Conservation (phyloP, 768 basidiomycete genomes). For the Paxillus involutus region DNA sequence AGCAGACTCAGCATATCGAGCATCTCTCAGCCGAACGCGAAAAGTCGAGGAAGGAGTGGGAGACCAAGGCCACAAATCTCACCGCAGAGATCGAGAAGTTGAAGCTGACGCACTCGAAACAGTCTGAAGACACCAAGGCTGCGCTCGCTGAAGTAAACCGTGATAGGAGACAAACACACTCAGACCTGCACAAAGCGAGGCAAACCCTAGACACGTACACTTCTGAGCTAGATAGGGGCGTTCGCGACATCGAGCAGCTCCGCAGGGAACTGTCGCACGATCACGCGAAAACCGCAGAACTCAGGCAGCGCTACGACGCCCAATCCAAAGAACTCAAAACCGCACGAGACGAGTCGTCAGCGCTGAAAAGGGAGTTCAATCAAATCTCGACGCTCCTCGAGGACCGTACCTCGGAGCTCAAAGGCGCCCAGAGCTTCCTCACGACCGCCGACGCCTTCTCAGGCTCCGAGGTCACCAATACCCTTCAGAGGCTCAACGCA, state of each 20-base stretch:
- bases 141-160: slow-evolving; percentile 27
- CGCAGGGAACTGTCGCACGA: slow-evolving; percentile 15
- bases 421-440: slow-evolving; percentile 46
- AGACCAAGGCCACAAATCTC: slow-evolving; percentile 12
- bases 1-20: slow-evolving; percentile 19
- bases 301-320: slow-evolving; percentile 16
- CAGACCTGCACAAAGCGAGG: slow-evolving; percentile 20
- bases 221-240: slow-evolving; percentile 16
- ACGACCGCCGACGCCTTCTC: slow-evolving; percentile 43
- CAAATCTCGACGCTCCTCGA: slow-evolving; percentile 34
- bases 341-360: slow-evolving; percentile 29
- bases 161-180: slow-evolving; percentile 17
- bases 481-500: slow-evolving; percentile 46
- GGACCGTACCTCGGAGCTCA: slow-evolving; percentile 43
- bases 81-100: slow-evolving; percentile 24
- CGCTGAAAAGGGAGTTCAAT: slow-evolving; percentile 26
- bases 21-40: slow-evolving; percentile 24
- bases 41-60: slow-evolving; percentile 23
- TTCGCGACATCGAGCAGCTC: slow-evolving; percentile 18
- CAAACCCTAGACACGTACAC: slow-evolving; percentile 19
- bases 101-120: slow-evolving; percentile 10
- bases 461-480: slow-evolving; percentile 43
- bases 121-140: slow-evolving; percentile 13
- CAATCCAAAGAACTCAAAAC: slow-evolving; percentile 19
- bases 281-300: slow-evolving; percentile 6